These are phyloP conservation scores for Malassezia arunalokei DNA, from an alignment of 1,284 basidiomycete species.

Conservation along the genomic window DNA sequence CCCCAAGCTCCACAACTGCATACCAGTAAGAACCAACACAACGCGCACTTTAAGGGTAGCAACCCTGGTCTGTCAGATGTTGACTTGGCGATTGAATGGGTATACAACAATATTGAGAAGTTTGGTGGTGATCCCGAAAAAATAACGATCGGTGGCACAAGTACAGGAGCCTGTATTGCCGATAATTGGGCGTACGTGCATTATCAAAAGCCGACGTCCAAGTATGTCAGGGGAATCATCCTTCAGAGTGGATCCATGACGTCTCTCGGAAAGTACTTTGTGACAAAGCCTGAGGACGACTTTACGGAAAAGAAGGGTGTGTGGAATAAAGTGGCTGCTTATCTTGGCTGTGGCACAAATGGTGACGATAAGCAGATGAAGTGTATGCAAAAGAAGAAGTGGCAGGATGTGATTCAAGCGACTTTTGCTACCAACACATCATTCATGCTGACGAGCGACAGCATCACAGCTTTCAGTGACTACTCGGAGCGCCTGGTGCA, in stretches of 20 bases:
- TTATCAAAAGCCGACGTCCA: conserved; percentile 11
- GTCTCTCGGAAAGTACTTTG: conserved; percentile 10
- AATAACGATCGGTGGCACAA: conserved; percentile 76
- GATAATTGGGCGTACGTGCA: conserved; percentile 15
- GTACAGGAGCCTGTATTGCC: conserved; percentile 56
- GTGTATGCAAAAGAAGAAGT: conserved; percentile 15
- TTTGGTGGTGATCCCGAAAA: conserved; percentile 58
- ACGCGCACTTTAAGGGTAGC: conserved; percentile 2
- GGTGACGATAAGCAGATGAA: conserved; percentile 9
- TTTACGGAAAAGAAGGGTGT: not conserved
- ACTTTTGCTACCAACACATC: conserved; percentile 6
- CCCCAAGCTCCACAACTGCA: conserved; percentile 11
- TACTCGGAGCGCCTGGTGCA: conserved; percentile 10
- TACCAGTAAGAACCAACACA: not conserved
- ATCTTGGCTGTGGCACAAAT: conserved; percentile 12
- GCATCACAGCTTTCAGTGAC: conserved; percentile 5
- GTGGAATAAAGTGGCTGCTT: conserved; percentile 12
- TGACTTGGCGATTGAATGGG: conserved; percentile 48
- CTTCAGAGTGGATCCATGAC: conserved; percentile 15
- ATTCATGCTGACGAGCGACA: conserved; percentile 8
- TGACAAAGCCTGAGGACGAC: not conserved
- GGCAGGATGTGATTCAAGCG: conserved; percentile 8
- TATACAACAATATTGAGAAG: conserved; percentile 51
- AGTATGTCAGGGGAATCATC: conserved; percentile 8
- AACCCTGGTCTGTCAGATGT: conserved; percentile 37